Evolutionary conservation across 139 green algal species (phyloP).

Genomic region (Eudorina sp.): DNA sequence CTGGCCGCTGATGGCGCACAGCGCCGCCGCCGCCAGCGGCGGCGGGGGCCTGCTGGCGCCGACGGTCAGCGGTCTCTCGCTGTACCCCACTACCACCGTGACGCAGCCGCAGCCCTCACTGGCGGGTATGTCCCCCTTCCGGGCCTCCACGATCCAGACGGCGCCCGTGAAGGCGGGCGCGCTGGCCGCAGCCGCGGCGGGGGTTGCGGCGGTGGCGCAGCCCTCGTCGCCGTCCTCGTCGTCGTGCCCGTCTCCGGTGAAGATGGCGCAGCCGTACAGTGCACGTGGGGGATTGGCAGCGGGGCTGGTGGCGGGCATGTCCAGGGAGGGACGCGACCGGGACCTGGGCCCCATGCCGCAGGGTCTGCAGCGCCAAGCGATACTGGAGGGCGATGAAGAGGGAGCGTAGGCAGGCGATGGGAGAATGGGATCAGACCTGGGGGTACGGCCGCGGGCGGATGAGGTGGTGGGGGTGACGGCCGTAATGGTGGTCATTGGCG

Average conservation of each 20-base stretch:
- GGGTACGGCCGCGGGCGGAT: too few relatives aligned
- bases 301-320: not conserved
- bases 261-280: too few relatives aligned
- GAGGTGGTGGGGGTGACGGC: too few relatives aligned
- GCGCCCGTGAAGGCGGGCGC: too few relatives aligned
- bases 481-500: too few relatives aligned
- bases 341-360: not conserved
- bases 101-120: too few relatives aligned
- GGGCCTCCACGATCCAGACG: not conserved
- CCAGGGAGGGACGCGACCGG: not conserved
- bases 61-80: not conserved
- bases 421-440: too few relatives aligned
- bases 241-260: not conserved
- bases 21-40: not conserved
- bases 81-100: not conserved
- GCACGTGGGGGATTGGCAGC: not conserved
- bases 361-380: slow-evolving; percentile 2
- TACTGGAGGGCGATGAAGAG: slow-evolving; percentile 30
- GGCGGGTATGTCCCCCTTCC: too few relatives aligned
- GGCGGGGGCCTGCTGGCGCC: not conserved
- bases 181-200: not conserved
- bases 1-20: not conserved
- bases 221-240: not conserved
- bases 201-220: not conserved
- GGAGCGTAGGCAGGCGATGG: not conserved